phyloP scores from a whole-genome alignment of 257 asterid species.

The Linaria vulgaris region DNA sequence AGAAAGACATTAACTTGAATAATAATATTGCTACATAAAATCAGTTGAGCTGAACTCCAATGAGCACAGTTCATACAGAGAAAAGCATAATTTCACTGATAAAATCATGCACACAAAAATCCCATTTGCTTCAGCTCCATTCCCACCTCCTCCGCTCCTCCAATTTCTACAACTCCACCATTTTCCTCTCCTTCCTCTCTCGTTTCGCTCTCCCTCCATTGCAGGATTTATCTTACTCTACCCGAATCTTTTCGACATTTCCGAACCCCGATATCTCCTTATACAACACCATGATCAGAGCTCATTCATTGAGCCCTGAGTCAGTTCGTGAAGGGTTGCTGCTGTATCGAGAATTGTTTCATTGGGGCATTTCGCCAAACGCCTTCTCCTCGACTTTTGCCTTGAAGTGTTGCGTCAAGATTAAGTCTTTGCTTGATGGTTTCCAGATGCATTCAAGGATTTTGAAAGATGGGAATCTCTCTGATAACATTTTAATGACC shows the following conservation, averaged over 20 bases:
- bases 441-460: constrained; percentile 58
- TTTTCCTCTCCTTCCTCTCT: constrained; percentile 62
- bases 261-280: constrained; percentile 49
- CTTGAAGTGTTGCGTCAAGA: constrained; percentile 59
- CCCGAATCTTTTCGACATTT: constrained; percentile 39
- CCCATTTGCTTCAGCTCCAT: constrained; percentile 67
- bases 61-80: constrained; percentile 34
- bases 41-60: constrained; percentile 22
- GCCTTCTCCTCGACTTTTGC: constrained; percentile 54
- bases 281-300: constrained; percentile 64
- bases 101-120: constrained; percentile 48
- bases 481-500: constrained; percentile 55
- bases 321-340: constrained; percentile 50
- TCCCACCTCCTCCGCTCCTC: constrained; percentile 55
- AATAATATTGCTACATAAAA: background rate
- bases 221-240: constrained; percentile 51
- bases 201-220: constrained; percentile 56
- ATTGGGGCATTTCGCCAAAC: constrained; percentile 52
- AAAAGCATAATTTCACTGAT: constrained; percentile 44
- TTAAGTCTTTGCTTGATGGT: constrained; percentile 46
- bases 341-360: constrained; percentile 47
- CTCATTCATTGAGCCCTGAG: constrained; percentile 46
- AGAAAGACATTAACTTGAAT: too few relatives aligned
- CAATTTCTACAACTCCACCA: constrained; percentile 39
- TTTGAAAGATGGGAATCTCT: constrained; percentile 51